These are phyloP conservation scores for Xanthoceras sorbifolium DNA, from an alignment of 345 rosid genomes.

Conservation along the genomic window DNA sequence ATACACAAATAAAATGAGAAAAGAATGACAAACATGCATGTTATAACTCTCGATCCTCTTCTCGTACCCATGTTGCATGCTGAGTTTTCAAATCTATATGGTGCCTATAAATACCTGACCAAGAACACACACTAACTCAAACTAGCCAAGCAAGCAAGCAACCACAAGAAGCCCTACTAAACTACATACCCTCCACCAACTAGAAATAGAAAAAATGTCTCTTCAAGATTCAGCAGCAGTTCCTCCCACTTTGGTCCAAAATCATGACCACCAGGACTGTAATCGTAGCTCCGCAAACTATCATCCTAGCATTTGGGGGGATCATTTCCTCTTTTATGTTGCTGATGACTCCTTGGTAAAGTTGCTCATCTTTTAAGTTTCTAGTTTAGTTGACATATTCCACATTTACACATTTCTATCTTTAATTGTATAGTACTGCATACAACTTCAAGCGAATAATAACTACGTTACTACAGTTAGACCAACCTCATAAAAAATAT, in stretches of 20 bases:
- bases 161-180: not conserved
- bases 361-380: not conserved
- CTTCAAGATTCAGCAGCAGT: not conserved
- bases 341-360: not conserved
- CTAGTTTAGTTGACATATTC: not conserved
- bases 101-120: not conserved
- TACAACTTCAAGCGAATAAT: no score
- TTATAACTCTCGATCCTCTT: no score
- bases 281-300: conserved; percentile 24
- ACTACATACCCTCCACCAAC: not conserved
- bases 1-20: no score
- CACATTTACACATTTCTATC: no score
- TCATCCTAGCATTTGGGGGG: conserved; percentile 30
- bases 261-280: no score
- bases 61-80: no score
- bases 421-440: no score
- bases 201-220: not conserved
- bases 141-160: not conserved
- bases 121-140: not conserved
- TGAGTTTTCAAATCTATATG: not conserved
- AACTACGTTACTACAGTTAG: no score
- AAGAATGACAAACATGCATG: no score
- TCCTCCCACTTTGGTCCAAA: not conserved
- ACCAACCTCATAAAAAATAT: no score
- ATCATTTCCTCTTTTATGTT: conserved; percentile 25